Evolutionary conservation across 2,329 filamentous ascomycete species (phyloP).

Genomic region (Malbranchea zuffiana): DNA sequence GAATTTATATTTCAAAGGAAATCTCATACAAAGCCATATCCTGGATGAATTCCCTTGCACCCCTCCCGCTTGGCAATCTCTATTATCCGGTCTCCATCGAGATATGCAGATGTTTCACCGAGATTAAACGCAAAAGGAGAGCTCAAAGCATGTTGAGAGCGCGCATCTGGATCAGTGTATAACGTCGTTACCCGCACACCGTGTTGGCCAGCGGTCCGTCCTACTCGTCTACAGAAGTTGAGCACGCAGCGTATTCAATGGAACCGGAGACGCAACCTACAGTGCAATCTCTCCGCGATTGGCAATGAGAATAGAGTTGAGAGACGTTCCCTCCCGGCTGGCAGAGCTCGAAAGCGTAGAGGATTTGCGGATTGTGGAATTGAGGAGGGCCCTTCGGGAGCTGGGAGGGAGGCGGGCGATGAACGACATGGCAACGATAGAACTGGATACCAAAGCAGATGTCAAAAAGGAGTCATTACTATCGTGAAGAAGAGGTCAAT

Average conservation of each 20-base stretch:
- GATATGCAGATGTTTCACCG: conserved; percentile 67
- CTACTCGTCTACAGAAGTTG: conserved; percentile 52
- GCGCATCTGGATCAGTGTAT: conserved; percentile 84
- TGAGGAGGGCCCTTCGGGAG: conserved; percentile 14
- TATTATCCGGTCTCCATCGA: conserved; percentile 90
- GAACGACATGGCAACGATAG: conserved; percentile 10
- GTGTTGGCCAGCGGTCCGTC: conserved; percentile 73
- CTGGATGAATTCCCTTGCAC: conserved; percentile 86
- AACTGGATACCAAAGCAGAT: not conserved
- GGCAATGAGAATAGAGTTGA: conserved; percentile 79
- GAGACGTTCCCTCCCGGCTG: conserved; percentile 25
- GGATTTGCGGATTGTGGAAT: conserved; percentile 9
- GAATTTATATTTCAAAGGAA: not conserved
- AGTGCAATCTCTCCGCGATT: conserved; percentile 96
- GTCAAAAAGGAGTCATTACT: no score
- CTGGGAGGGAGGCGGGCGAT: conserved; percentile 13
- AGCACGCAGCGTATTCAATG: conserved; percentile 3
- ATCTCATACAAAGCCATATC: conserved; percentile 65
- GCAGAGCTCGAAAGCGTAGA: conserved; percentile 10
- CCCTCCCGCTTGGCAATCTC: conserved; percentile 72
- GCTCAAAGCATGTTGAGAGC: conserved; percentile 75
- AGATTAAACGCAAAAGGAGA: conserved; percentile 77
- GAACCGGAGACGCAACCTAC: conserved; percentile 23
- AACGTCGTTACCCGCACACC: conserved; percentile 89
- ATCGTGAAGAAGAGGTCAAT: no score